phyloP scores from a whole-genome alignment of 495 filamentous ascomycete species.

The Penicillium arizonense region DNA sequence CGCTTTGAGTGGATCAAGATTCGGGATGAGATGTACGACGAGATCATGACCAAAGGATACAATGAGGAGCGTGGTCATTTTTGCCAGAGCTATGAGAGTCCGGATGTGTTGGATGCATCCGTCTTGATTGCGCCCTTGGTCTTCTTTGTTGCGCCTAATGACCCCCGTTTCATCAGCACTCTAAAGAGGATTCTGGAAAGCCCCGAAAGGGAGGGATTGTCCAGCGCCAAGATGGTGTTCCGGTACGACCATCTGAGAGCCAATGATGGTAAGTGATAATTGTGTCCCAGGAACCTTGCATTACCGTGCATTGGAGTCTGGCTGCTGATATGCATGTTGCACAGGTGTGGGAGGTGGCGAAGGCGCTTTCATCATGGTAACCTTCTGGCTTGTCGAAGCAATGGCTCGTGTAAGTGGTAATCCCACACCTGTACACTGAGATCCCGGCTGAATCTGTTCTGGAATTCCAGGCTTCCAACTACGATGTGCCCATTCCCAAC shows the following conservation, averaged over 20 bases:
- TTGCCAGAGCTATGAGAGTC: slow-evolving; percentile 68
- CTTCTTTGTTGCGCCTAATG: slow-evolving; percentile 72
- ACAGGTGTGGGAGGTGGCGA: slow-evolving; percentile 69
- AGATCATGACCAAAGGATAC: slow-evolving; percentile 69
- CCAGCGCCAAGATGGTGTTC: slow-evolving; percentile 68
- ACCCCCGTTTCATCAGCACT: slow-evolving; percentile 67
- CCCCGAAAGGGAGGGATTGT: slow-evolving; percentile 69
- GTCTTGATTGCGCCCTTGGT: slow-evolving; percentile 72
- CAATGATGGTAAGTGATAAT: slow-evolving; percentile 57
- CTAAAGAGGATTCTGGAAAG: slow-evolving; percentile 64
- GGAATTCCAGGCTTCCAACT: slow-evolving; percentile 26
- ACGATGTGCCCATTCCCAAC: slow-evolving; percentile 60
- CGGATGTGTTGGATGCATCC: slow-evolving; percentile 64
- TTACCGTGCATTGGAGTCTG: background rate
- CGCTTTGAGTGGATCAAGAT: slow-evolving; percentile 58
- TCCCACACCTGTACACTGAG: background rate
- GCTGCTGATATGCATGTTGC: slow-evolving; percentile 18
- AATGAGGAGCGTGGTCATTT: slow-evolving; percentile 63
- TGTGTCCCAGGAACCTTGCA: background rate
- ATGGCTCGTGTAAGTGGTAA: slow-evolving; percentile 56
- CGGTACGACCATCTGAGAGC: slow-evolving; percentile 63
- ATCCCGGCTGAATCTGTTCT: background rate
- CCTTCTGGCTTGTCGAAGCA: slow-evolving; percentile 76
- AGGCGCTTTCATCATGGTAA: slow-evolving; percentile 77
- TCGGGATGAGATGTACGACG: slow-evolving; percentile 65